These are phyloP conservation scores for Lipomyces spencermartinsiae DNA, from an alignment of 805 yeast genomes.

Conservation along the genomic window DNA sequence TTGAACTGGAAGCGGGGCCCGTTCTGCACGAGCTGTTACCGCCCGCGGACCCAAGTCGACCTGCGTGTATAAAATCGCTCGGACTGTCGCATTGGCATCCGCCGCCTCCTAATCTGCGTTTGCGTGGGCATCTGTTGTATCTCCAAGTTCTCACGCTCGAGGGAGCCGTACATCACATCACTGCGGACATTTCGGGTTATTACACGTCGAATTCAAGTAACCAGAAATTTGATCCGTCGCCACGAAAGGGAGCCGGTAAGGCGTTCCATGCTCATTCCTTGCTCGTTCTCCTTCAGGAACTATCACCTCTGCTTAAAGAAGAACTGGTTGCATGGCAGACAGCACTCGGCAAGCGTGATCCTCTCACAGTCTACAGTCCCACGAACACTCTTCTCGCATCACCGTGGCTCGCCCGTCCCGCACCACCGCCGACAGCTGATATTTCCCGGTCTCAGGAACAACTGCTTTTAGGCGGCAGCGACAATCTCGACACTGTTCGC, in stretches of 20 bases:
- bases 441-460: conserved; percentile 64
- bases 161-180: conserved; percentile 76
- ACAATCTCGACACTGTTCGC: conserved; percentile 62
- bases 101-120: conserved; percentile 65
- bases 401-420: conserved; percentile 72
- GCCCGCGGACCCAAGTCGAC: conserved; percentile 21
- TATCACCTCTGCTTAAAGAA: conserved; percentile 67
- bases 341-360: conserved; percentile 43
- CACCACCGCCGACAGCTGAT: conserved; percentile 56
- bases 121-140: conserved; percentile 81
- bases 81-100: conserved; percentile 86
- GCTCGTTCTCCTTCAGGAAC: conserved; percentile 62
- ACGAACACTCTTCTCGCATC: conserved; percentile 63
- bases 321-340: conserved; percentile 61
- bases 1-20: conserved; percentile 37
- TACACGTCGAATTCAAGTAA: conserved; percentile 73
- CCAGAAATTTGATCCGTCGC: conserved; percentile 71
- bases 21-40: conserved; percentile 18
- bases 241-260: conserved; percentile 37
- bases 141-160: conserved; percentile 78
- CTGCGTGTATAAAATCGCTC: conserved; percentile 58
- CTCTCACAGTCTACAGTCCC: conserved; percentile 57
- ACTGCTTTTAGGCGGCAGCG: conserved; percentile 60
- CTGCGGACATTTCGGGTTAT: conserved; percentile 81
- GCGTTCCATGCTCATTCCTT: conserved; percentile 53